Percentiles rank a stretch among this genome's conserved stretches.
These are phyloP conservation scores for Dothideomycetes sp. DNA, from an alignment of 2,329 filamentous ascomycete species.

Conservation along the genomic window DNA sequence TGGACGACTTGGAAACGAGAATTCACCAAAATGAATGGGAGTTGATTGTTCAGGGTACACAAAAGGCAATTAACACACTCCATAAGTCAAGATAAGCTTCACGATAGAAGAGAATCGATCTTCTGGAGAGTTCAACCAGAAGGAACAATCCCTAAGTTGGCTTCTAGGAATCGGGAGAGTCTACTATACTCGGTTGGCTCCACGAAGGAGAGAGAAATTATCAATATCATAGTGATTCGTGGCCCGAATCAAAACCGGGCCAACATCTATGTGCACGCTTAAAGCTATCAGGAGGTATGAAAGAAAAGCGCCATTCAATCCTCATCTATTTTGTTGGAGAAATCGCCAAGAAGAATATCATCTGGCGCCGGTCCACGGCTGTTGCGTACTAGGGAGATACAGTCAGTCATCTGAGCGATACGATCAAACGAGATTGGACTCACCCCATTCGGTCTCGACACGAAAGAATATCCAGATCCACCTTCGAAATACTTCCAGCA, in stretches of 20 bases:
- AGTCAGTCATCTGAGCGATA: too few species aligned
- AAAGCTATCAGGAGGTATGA: conserved; percentile 5
- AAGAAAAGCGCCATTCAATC: conserved; percentile 32
- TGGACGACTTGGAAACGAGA: conserved; percentile 59
- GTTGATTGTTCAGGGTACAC: conserved; percentile 67
- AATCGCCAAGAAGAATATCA: conserved; percentile 68
- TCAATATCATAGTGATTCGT: too few species aligned
- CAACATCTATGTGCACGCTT: conserved; percentile 10
- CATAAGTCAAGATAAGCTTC: conserved; percentile 18
- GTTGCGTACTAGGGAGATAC: conserved; percentile 39
- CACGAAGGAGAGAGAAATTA: too few species aligned
- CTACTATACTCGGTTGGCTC: too few species aligned
- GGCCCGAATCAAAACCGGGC: too few species aligned
- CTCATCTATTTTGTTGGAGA: conserved; percentile 56
- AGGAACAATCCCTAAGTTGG: too few species aligned
- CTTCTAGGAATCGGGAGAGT: too few species aligned
- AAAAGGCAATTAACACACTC: conserved; percentile 37
- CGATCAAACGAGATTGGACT: conserved; percentile 4
- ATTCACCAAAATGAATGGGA: conserved; percentile 71
- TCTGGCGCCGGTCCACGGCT: conserved; percentile 49
- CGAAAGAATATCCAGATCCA: conserved; percentile 98
- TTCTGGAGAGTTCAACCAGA: too few species aligned
- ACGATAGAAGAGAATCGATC: not conserved
- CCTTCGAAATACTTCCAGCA: conserved; percentile 74
- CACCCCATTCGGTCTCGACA: conserved; percentile 78